A percentile compares a stretch with the other conserved stretches of the same genome.
Evolutionary conservation across 2,329 filamentous ascomycete genomes (phyloP).

Genomic region (Hortaea werneckii): DNA sequence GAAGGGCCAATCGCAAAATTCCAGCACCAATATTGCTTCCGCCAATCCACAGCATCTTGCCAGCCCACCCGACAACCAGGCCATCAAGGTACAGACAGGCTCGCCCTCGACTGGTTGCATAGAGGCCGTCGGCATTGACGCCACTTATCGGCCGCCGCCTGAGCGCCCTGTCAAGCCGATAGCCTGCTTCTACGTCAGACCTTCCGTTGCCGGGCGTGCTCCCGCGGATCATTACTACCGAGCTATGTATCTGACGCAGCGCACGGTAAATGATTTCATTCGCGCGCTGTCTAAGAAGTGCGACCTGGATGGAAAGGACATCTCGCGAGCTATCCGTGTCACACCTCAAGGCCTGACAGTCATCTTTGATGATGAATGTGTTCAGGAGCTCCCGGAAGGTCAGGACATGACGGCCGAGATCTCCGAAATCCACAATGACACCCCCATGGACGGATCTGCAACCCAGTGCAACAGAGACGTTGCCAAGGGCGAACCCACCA

Average conservation of each 20-base stretch:
- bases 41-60: constrained; percentile 28
- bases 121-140: constrained; percentile 83
- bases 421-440: constrained; percentile 49
- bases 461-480: constrained; percentile 41
- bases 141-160: constrained; percentile 66
- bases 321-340: constrained; percentile 62
- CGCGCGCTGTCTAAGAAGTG: constrained; percentile 67
- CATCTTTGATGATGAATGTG: constrained; percentile 81
- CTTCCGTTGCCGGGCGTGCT: constrained; percentile 40
- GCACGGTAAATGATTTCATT: constrained; percentile 65
- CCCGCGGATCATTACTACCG: constrained; percentile 58
- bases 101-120: constrained; percentile 66
- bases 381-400: constrained; percentile 73
- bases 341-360: constrained; percentile 68
- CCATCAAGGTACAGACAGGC: constrained; percentile 46
- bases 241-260: constrained; percentile 73
- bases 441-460: constrained; percentile 32
- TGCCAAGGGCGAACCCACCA: constrained; percentile 31
- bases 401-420: constrained; percentile 75
- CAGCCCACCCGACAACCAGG: constrained; percentile 38
- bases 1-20: constrained; percentile 43
- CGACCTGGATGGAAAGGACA: constrained; percentile 60
- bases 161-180: constrained; percentile 64
- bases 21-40: constrained; percentile 39
- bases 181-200: constrained; percentile 78